Evolutionary conservation across 257 asterid species (phyloP).

Genomic region (Solanum appendiculatum): DNA sequence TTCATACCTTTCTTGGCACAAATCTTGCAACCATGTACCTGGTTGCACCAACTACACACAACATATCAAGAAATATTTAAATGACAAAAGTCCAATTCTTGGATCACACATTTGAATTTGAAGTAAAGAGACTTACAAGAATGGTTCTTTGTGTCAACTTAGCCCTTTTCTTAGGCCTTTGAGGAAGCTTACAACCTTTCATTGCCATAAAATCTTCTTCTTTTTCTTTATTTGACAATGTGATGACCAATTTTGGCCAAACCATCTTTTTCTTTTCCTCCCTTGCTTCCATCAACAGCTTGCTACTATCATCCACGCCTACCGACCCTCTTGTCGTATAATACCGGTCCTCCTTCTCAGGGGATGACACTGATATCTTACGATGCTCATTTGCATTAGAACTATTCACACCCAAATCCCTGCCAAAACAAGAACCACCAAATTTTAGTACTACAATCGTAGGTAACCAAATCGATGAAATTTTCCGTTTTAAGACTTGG

Average conservation of each 20-base stretch:
- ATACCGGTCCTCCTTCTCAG: conserved; percentile 82
- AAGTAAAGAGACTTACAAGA: conserved; percentile 11
- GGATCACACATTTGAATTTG: neutral
- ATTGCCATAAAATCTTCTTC: conserved; percentile 40
- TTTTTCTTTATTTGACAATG: conserved; percentile 32
- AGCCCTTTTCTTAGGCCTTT: conserved; percentile 42
- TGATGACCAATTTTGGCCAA: conserved; percentile 26
- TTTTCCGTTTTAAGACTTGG: neutral
- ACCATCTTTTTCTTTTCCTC: conserved; percentile 23
- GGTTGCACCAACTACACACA: conserved; percentile 34
- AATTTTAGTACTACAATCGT: neutral
- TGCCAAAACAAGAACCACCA: conserved; percentile 7
- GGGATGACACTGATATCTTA: conserved; percentile 47
- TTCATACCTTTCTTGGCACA: conserved; percentile 44
- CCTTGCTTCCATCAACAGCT: conserved; percentile 31
- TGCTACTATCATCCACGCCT: conserved; percentile 55
- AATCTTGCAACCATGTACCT: conserved; percentile 38
- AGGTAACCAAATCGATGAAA: neutral
- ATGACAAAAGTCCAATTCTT: neutral
- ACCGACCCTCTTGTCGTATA: conserved; percentile 73
- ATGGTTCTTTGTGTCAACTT: conserved; percentile 27
- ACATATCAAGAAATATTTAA: neutral
- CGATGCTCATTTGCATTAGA: conserved; percentile 34
- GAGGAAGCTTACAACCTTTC: conserved; percentile 42
- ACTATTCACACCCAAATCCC: conserved; percentile 61